Conservation (phyloP, 768 basidiomycete species). For the Ramaria sp. region DNA sequence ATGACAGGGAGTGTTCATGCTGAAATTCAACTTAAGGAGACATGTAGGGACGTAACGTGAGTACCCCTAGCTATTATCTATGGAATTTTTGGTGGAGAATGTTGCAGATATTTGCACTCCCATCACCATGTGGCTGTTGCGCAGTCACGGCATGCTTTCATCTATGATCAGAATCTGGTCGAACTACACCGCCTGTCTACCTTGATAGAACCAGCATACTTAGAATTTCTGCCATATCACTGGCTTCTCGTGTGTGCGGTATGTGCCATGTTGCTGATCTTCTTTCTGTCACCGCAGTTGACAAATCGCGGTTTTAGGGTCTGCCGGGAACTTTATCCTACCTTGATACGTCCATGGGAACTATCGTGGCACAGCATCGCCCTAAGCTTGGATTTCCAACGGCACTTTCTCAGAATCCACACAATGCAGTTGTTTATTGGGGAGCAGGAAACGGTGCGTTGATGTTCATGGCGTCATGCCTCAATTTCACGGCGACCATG, state of each 20-base stretch:
- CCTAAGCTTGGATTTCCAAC: conserved; percentile 81
- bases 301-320: conserved; percentile 32
- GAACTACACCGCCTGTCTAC: conserved; percentile 79
- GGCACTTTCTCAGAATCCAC: conserved; percentile 82
- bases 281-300: not conserved
- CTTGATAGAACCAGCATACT: conserved; percentile 79
- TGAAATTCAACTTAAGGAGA: conserved; percentile 84
- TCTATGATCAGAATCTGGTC: conserved; percentile 90
- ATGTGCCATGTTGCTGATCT: conserved; percentile 19
- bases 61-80: conserved; percentile 17
- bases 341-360: conserved; percentile 92
- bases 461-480: not conserved
- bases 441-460: conserved; percentile 79
- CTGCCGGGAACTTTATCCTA: conserved; percentile 90
- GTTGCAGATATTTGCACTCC: conserved; percentile 74
- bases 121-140: conserved; percentile 92
- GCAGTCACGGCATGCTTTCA: conserved; percentile 91
- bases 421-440: conserved; percentile 89
- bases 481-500: not conserved
- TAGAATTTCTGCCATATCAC: conserved; percentile 93
- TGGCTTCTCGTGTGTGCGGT: conserved; percentile 85
- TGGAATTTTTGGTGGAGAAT: conserved; percentile 3
- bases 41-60: conserved; percentile 85
- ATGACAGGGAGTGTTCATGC: conserved; percentile 75
- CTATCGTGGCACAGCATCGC: conserved; percentile 75